Percentiles rank a stretch among this genome's conserved stretches.
Evolutionary conservation across 352 stramenopile genomes (phyloP).

Genomic region (Hyphochytrium catenoides): DNA sequence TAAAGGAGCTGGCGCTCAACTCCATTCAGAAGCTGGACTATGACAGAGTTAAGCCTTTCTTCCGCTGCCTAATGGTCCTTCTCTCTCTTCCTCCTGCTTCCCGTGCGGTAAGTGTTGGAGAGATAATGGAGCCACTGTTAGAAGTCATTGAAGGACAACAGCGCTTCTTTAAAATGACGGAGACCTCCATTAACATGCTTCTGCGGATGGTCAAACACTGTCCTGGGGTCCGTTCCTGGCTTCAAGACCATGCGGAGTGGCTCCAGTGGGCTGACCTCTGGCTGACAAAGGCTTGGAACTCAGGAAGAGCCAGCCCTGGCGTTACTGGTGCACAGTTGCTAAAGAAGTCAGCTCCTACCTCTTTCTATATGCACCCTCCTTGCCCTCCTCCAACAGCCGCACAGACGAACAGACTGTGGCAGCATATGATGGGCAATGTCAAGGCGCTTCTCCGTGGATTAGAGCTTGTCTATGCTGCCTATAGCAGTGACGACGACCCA

Average conservation of each 20-base stretch:
- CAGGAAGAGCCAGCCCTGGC: conserved; percentile 40
- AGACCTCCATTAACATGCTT: conserved; percentile 60
- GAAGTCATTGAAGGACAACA: conserved; percentile 56
- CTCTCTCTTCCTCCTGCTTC: conserved; percentile 47
- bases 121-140: conserved; percentile 37
- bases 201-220: conserved; percentile 47
- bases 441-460: conserved; percentile 18
- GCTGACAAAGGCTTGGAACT: conserved; percentile 27
- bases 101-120: conserved; percentile 22
- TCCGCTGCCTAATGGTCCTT: conserved; percentile 49
- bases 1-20: too few relatives aligned
- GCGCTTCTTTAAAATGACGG: conserved; percentile 54
- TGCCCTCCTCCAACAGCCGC: conserved; percentile 11
- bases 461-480: conserved; percentile 31
- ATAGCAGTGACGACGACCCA: conserved; percentile 65
- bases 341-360: conserved; percentile 49
- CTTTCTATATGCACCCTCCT: conserved; percentile 10
- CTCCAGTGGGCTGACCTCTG: conserved; percentile 52
- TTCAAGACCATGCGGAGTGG: conserved; percentile 28
- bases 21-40: conserved; percentile 53
- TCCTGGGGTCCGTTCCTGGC: conserved; percentile 25
- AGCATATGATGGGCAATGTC: conserved; percentile 9
- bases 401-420: conserved; percentile 10
- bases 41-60: conserved; percentile 61
- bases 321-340: conserved; percentile 56